A percentile compares a stretch with the other conserved stretches of the same genome.
These are phyloP conservation scores for Pinus tabuliformis DNA, from an alignment of 75 land plant genomes.

Conservation along the genomic window DNA sequence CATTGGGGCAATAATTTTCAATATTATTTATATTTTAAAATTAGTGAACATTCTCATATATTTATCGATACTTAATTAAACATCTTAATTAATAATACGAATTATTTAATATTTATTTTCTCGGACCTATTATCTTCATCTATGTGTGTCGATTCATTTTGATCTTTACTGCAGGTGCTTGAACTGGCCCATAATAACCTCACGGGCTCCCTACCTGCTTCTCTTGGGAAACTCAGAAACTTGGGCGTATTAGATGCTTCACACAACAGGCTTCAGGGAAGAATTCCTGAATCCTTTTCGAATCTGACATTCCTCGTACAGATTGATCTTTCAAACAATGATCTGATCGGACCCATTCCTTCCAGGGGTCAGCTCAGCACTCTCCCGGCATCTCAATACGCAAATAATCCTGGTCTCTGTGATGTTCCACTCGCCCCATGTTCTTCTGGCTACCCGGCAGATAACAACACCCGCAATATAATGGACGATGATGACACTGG, in stretches of 20 bases:
- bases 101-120: too few relatives aligned
- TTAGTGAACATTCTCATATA: too few relatives aligned
- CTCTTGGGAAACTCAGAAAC: constrained; percentile 54
- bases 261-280: constrained; percentile 61
- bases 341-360: constrained; percentile 70
- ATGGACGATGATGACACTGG: not conserved
- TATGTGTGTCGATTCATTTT: too few relatives aligned
- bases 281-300: constrained; percentile 68
- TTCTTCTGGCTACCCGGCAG: not conserved
- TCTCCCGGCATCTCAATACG: constrained; percentile 67
- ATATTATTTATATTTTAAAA: too few relatives aligned
- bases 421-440: constrained; percentile 71
- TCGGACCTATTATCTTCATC: too few relatives aligned
- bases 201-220: constrained; percentile 61
- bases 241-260: constrained; percentile 81
- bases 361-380: constrained; percentile 75
- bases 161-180: constrained; percentile 27
- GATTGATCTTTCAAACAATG: constrained; percentile 69
- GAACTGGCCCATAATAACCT: constrained; percentile 67
- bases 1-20: too few relatives aligned
- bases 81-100: too few relatives aligned
- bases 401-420: constrained; percentile 77
- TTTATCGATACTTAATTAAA: too few relatives aligned
- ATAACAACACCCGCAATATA: not conserved
- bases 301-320: constrained; percentile 73